Evolutionary conservation across 495 filamentous ascomycete genomes (phyloP).

Genomic region (Podospora pseudocomata): DNA sequence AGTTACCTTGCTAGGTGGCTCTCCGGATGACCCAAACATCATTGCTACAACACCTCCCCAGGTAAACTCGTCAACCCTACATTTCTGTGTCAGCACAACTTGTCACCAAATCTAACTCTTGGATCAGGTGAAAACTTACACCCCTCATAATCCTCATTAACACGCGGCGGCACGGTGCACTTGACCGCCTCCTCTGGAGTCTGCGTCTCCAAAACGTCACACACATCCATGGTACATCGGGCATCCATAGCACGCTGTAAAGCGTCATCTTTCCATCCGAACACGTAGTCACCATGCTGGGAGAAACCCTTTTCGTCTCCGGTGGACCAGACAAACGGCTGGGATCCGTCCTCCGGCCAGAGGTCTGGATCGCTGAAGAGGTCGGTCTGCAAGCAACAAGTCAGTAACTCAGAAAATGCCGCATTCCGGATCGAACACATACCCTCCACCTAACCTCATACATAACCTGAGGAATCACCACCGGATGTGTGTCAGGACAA

Average conservation of each 20-base stretch:
- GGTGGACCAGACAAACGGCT: slow-evolving; percentile 29
- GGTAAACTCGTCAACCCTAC: neutral
- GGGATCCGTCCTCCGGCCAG: slow-evolving; percentile 25
- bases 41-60: neutral
- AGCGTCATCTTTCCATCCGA: slow-evolving; percentile 62
- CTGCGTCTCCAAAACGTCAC: slow-evolving; percentile 38
- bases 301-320: slow-evolving; percentile 29
- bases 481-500: slow-evolving; percentile 58
- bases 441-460: slow-evolving; percentile 59
- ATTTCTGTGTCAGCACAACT: neutral
- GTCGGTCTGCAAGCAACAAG: neutral
- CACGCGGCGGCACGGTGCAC: slow-evolving; percentile 38
- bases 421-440: slow-evolving; percentile 37
- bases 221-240: slow-evolving; percentile 35
- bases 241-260: slow-evolving; percentile 31
- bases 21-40: no score
- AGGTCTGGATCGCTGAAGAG: slow-evolving; percentile 37
- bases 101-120: neutral
- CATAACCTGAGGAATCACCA: slow-evolving; percentile 59
- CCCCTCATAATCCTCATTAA: slow-evolving; percentile 40
- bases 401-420: neutral
- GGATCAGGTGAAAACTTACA: slow-evolving; percentile 32
- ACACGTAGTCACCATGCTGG: slow-evolving; percentile 68
- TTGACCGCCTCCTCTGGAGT: slow-evolving; percentile 34
- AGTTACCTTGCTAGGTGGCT: no score